phyloP scores from a whole-genome alignment of 805 yeast species.

The Grigorovia jiainica region DNA sequence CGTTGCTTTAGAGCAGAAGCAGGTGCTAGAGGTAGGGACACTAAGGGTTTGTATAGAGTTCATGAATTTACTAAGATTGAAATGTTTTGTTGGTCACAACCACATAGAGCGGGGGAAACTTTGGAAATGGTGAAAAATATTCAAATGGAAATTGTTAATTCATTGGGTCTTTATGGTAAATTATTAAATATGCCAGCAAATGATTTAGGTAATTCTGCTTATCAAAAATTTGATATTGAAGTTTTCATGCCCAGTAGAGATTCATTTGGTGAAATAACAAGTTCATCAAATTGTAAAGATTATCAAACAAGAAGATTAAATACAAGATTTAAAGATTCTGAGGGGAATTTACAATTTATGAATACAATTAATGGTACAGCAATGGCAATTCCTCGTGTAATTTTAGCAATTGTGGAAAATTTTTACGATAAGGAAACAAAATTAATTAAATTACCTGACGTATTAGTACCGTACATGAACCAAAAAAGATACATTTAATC shows the following conservation, averaged over 20 bases:
- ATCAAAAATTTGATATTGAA: conserved; percentile 84
- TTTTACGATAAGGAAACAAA: conserved; percentile 52
- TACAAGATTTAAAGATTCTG: conserved; percentile 42
- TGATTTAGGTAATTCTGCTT: conserved; percentile 91
- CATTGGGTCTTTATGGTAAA: conserved; percentile 70
- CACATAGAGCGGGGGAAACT: conserved; percentile 37
- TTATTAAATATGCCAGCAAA: conserved; percentile 82
- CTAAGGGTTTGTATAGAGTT: conserved; percentile 85
- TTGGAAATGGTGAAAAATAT: conserved; percentile 52
- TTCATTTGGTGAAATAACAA: conserved; percentile 84
- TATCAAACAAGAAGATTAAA: conserved; percentile 80
- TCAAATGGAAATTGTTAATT: conserved; percentile 54
- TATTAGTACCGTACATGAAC: conserved; percentile 64
- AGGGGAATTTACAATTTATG: conserved; percentile 37
- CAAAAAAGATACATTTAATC: conserved; percentile 33
- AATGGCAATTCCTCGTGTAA: conserved; percentile 86
- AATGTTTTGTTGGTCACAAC: conserved; percentile 62
- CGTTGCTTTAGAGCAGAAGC: conserved; percentile 93
- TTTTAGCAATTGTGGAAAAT: conserved; percentile 85
- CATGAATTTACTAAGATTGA: conserved; percentile 97
- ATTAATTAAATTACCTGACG: conserved; percentile 55
- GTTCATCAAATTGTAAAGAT: conserved; percentile 87
- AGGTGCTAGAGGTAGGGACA: conserved; percentile 89
- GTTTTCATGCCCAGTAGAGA: conserved; percentile 98
- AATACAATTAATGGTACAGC: conserved; percentile 94